phyloP scores from a whole-genome alignment of 73 alveolate species.

The Uronychia setigera region DNA sequence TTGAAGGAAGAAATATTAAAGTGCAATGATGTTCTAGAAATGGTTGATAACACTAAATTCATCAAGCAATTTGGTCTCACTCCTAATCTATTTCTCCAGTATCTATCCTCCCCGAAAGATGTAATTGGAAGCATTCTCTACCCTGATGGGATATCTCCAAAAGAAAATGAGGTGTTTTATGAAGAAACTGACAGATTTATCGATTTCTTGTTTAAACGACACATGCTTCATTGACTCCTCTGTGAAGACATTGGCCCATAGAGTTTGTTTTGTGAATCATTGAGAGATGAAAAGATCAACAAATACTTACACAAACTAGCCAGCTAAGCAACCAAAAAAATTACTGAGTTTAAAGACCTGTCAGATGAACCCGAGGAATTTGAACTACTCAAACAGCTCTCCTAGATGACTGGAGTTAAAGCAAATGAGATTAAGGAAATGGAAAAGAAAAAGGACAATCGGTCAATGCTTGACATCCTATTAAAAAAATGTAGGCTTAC shows the following conservation, averaged over 20 bases:
- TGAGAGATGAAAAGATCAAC: not conserved
- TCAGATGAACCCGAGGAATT: not conserved
- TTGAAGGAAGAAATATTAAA: not conserved
- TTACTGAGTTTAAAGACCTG: not conserved
- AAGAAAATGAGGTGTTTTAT: constrained; percentile 24
- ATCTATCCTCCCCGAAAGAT: constrained; percentile 4
- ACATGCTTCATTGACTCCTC: not conserved
- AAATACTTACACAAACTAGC: not conserved
- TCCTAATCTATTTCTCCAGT: not conserved
- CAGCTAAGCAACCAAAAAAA: not conserved
- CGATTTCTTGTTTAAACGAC: constrained; percentile 11
- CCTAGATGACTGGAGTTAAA: not conserved
- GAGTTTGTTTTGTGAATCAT: not conserved
- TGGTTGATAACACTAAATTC: constrained; percentile 15
- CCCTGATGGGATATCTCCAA: constrained; percentile 43
- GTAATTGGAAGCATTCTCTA: not conserved
- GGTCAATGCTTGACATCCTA: not conserved
- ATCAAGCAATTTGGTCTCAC: constrained; percentile 18
- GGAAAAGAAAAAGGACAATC: not conserved
- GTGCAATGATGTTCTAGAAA: not conserved
- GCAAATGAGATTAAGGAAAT: not conserved
- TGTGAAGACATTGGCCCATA: not conserved
- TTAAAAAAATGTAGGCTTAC: not conserved
- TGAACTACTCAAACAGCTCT: not conserved
- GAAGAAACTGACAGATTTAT: constrained; percentile 32